These are phyloP conservation scores for Penicillium occitanis DNA, from an alignment of 2,329 filamentous ascomycete genomes.

Conservation along the genomic window DNA sequence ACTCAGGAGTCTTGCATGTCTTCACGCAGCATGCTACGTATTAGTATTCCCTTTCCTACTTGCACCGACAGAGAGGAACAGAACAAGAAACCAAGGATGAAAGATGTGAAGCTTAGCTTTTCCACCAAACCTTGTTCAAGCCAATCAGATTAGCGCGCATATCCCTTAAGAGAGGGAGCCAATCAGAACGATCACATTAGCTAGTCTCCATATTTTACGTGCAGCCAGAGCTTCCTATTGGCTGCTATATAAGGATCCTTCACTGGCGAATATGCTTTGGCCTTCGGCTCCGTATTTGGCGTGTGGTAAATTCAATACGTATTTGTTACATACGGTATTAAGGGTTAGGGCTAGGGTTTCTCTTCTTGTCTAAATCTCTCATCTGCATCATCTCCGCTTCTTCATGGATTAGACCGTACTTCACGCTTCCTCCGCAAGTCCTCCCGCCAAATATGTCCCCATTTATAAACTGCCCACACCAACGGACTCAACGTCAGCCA, in stretches of 20 bases:
- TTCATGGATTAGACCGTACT: neutral
- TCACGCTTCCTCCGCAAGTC: slow-evolving; percentile 3
- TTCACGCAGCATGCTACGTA: neutral
- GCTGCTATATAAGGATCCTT: neutral
- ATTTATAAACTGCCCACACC: slow-evolving; percentile 25
- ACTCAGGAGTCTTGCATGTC: neutral
- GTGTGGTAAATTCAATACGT: neutral
- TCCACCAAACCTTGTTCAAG: neutral
- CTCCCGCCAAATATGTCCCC: slow-evolving; percentile 23
- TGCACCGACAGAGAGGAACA: neutral
- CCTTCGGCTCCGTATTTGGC: neutral
- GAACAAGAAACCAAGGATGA: neutral
- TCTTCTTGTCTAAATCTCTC: neutral
- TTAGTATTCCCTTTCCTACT: neutral
- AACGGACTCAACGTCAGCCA: slow-evolving; percentile 27
- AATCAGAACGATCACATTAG: neutral
- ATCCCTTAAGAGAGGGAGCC: neutral
- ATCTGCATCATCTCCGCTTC: neutral
- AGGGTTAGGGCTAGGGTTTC: neutral
- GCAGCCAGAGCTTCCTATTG: neutral
- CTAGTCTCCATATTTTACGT: neutral
- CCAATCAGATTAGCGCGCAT: neutral
- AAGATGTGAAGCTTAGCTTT: neutral
- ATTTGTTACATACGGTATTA: neutral
- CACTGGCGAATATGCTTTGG: neutral